phyloP scores from a whole-genome alignment of 2,329 filamentous ascomycete species.

The Venturia oleaginea region DNA sequence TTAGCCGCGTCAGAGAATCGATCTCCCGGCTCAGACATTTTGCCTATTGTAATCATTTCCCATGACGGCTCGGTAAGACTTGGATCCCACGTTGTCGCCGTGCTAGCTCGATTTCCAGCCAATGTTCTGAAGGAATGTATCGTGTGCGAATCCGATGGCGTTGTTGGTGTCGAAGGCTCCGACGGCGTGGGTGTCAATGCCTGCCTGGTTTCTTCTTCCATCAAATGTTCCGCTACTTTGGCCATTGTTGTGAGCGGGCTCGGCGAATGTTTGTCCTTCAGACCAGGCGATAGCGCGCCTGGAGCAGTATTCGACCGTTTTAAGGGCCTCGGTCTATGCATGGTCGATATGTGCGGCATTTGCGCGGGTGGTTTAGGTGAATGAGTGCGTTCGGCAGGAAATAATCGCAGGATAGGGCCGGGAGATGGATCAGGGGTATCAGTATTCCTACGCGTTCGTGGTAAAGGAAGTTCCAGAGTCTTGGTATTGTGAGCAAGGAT shows the following conservation, averaged over 20 bases:
- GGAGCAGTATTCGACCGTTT: slow-evolving; percentile 13
- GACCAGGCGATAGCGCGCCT: slow-evolving; percentile 11
- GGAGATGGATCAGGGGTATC: slow-evolving; percentile 10
- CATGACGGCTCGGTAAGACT: slow-evolving; percentile 6
- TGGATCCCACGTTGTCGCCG: background rate
- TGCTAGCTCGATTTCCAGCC: background rate
- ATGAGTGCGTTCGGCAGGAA: slow-evolving; percentile 9
- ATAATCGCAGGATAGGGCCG: slow-evolving; percentile 3
- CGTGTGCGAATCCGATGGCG: background rate
- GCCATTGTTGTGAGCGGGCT: slow-evolving; percentile 4
- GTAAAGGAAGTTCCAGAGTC: slow-evolving; percentile 7
- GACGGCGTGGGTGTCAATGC: slow-evolving; percentile 10
- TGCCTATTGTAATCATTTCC: slow-evolving; percentile 15
- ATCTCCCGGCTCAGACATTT: slow-evolving; percentile 10
- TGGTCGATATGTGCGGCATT: background rate
- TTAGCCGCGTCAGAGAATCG: background rate
- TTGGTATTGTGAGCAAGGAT: background rate
- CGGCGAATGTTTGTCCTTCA: background rate
- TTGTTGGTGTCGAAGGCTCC: slow-evolving; percentile 9
- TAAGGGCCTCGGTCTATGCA: slow-evolving; percentile 8
- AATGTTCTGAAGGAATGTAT: background rate
- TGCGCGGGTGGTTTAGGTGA: slow-evolving; percentile 1
- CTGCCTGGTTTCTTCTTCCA: background rate
- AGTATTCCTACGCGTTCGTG: background rate
- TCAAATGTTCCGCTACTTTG: background rate